Evolutionary conservation across 805 yeast species (phyloP), one percentile per base, ranked within the genome.

Genomic region (Schwanniomyces sp.): DNA sequence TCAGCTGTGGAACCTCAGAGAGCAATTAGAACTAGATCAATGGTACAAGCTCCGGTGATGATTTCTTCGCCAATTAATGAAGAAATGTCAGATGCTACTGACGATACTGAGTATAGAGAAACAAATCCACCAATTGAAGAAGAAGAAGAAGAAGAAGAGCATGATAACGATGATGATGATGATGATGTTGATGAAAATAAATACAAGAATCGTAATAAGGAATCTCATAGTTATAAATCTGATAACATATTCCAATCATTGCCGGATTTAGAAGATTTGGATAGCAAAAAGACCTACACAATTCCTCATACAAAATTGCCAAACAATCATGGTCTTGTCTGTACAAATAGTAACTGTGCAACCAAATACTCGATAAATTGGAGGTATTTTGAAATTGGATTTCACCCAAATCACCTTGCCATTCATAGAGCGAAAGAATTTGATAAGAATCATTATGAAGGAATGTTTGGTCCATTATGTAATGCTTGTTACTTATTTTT

Each of bases 381-480:
- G 78, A 58, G 77, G 42, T 72, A 69, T 50, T 72, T 74, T 50
- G 78, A 73, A 53, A 66, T 73, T 14, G 70, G 64, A 28, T 69
- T 66, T 50, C 69, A 64, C 44, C 66, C 74, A 9, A 64, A 63
- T 45, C 70, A 66, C 51, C 69, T 67, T 49, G 67, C 64, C 28
- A 63, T 72, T 21, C 71, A 64, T 46, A 58, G 68, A 43, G 70
- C 76, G 7, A 63, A 61, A 29, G 64, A 64, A 43, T 71, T 73
- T 50, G 68, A 72, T 56, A 70, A 69, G 53, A 63, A 62, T 47
- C 57, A 69, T 49, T 73, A 70, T 50, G 75, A 73, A 42, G 78
- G 77, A 6, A 73, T 73, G 78, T 70, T 68, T 54, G 78, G 78
- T 4, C 77, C 78, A 0, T 57, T 74, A 50, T 74, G 78, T 54